These are phyloP conservation scores for Eutreptiella sp. DNA, from an alignment of 208 protist species.

Conservation along the genomic window DNA sequence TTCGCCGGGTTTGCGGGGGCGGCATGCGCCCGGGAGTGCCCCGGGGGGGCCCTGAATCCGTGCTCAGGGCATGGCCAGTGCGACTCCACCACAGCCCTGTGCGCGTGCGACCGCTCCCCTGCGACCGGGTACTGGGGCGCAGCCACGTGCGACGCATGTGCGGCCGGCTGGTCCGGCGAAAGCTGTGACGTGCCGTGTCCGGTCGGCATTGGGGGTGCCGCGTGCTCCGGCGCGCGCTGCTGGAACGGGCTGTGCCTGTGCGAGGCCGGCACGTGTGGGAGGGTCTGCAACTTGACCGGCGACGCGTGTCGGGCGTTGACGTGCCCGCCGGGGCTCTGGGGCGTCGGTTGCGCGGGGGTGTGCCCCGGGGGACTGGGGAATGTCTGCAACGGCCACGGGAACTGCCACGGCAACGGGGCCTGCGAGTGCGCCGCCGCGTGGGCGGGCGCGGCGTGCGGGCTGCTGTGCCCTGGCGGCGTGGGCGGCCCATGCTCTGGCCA, in stretches of 20 bases:
- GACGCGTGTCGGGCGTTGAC: too few relatives aligned
- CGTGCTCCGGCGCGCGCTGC: slow-evolving; percentile 4
- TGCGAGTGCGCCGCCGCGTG: slow-evolving; percentile 20
- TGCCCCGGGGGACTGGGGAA: slow-evolving; percentile 6
- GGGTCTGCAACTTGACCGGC: slow-evolving; percentile 11
- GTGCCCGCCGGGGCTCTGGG: slow-evolving; percentile 18
- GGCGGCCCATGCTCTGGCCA: slow-evolving; percentile 14
- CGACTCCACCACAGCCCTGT: slow-evolving; percentile 18
- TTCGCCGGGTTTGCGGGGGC: slow-evolving; percentile 24
- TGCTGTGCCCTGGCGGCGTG: slow-evolving; percentile 12
- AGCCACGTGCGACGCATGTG: slow-evolving; percentile 6
- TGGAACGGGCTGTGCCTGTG: slow-evolving; percentile 22
- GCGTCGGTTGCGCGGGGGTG: not conserved
- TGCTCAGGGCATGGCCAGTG: slow-evolving; percentile 29
- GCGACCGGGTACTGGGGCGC: slow-evolving; percentile 21
- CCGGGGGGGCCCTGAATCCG: not conserved
- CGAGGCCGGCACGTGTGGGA: slow-evolving; percentile 3
- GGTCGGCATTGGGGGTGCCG: slow-evolving; percentile 17
- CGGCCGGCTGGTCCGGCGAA: slow-evolving; percentile 9
- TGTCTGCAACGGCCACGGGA: slow-evolving; percentile 17
- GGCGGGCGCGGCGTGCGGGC: slow-evolving; percentile 8
- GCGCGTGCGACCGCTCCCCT: slow-evolving; percentile 6
- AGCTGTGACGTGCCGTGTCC: slow-evolving; percentile 22
- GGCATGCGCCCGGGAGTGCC: slow-evolving; percentile 8
- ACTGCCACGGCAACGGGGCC: slow-evolving; percentile 21